These are phyloP conservation scores for Pontederia paniculata DNA, from an alignment of 176 grass and related monocot species.

Conservation along the genomic window DNA sequence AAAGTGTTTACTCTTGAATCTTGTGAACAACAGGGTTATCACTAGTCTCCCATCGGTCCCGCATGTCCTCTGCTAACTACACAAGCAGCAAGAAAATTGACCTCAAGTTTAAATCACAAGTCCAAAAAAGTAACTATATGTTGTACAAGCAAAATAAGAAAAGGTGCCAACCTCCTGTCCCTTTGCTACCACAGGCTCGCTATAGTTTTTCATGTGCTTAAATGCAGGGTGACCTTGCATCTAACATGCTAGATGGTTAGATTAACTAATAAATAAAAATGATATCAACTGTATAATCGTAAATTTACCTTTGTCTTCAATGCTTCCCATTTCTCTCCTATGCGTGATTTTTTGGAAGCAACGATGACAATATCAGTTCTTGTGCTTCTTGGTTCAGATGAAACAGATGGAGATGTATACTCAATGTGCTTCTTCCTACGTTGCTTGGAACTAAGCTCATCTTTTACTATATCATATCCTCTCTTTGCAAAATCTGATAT, in stretches of 20 bases:
- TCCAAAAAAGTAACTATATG: neutral
- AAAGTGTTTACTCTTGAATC: slow-evolving; percentile 47
- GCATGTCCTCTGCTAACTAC: slow-evolving; percentile 86
- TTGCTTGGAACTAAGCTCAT: slow-evolving; percentile 44
- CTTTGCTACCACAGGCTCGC: slow-evolving; percentile 17
- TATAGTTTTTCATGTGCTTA: slow-evolving; percentile 14
- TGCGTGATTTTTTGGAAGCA: slow-evolving; percentile 56
- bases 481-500: slow-evolving; percentile 49
- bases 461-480: slow-evolving; percentile 67
- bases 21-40: slow-evolving; percentile 60
- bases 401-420: slow-evolving; percentile 35
- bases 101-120: neutral
- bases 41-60: slow-evolving; percentile 92
- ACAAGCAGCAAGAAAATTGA: too few species aligned
- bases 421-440: slow-evolving; percentile 45
- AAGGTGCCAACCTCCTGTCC: slow-evolving; percentile 18
- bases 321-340: slow-evolving; percentile 87
- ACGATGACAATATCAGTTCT: slow-evolving; percentile 61
- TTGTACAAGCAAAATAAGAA: neutral
- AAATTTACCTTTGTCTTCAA: slow-evolving; percentile 76
- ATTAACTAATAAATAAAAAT: neutral
- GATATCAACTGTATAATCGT: neutral
- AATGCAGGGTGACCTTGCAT: slow-evolving; percentile 25
- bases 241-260: slow-evolving; percentile 6
- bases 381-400: slow-evolving; percentile 33